These are phyloP conservation scores for Aspergillus costaricaensis DNA, from an alignment of 2,329 filamentous ascomycete genomes.

Conservation along the genomic window DNA sequence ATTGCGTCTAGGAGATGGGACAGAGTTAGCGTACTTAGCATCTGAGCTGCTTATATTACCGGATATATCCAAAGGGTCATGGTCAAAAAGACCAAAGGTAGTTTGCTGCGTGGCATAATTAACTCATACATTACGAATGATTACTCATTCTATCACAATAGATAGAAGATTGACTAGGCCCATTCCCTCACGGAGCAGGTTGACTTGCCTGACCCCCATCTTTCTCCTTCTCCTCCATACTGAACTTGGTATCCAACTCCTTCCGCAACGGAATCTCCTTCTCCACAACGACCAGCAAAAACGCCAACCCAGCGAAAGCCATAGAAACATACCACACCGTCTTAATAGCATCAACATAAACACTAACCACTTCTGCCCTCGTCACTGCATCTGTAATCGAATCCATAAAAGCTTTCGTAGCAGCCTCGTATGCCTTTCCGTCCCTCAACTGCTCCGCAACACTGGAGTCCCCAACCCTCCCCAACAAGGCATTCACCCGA, in stretches of 20 bases:
- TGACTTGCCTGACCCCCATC: not conserved
- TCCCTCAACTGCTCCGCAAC: slow-evolving; percentile 13
- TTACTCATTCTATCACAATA: too few relatives aligned
- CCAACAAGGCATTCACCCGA: slow-evolving; percentile 14
- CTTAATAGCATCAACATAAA: slow-evolving; percentile 39
- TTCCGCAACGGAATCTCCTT: slow-evolving; percentile 27
- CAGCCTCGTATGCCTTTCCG: slow-evolving; percentile 28
- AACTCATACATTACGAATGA: too few relatives aligned
- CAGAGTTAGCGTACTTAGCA: too few relatives aligned
- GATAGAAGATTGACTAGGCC: too few relatives aligned
- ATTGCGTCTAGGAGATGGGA: too few relatives aligned
- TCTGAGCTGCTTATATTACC: too few relatives aligned
- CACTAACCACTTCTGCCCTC: slow-evolving; percentile 31
- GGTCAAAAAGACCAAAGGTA: too few relatives aligned
- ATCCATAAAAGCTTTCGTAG: slow-evolving; percentile 13
- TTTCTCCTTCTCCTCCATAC: not conserved
- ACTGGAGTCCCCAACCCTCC: slow-evolving; percentile 14
- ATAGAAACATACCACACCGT: slow-evolving; percentile 43
- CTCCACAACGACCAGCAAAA: slow-evolving; percentile 39
- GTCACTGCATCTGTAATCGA: not conserved
- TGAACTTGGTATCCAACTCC: not conserved
- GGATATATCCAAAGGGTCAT: too few relatives aligned
- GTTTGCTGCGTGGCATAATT: too few relatives aligned
- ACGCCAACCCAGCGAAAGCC: slow-evolving; percentile 34
- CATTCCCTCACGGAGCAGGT: too few relatives aligned